Conservation (phyloP, 1,284 basidiomycete species). For the Naganishia cerealis region DNA sequence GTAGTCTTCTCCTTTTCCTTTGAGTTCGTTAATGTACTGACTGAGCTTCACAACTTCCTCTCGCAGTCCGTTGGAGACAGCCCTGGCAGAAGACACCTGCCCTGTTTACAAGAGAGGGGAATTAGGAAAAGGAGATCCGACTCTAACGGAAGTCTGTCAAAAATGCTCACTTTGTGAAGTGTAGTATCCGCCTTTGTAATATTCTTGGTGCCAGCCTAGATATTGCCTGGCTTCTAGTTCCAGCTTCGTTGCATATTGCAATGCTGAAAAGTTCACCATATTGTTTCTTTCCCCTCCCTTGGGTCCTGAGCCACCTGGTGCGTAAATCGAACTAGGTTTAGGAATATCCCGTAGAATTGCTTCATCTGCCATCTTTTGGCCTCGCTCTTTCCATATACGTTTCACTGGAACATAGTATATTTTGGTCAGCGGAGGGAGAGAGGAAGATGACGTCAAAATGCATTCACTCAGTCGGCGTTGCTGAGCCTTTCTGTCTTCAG, state of each 20-base stretch:
- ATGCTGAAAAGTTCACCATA: background rate
- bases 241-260: conserved; percentile 15
- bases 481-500: conserved; percentile 12
- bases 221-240: conserved; percentile 22
- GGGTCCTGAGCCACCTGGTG: conserved; percentile 2
- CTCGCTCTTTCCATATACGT: conserved; percentile 30
- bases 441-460: background rate
- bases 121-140: background rate
- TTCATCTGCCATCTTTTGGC: conserved; percentile 30
- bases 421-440: background rate
- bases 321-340: background rate
- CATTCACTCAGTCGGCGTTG: conserved; percentile 25
- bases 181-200: conserved; percentile 24
- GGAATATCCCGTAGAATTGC: conserved; percentile 15
- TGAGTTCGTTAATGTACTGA: conserved; percentile 4
- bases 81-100: background rate
- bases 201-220: conserved; percentile 30
- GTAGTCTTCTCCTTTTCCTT: background rate
- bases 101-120: background rate
- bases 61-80: background rate
- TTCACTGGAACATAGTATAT: conserved; percentile 1
- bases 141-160: too few relatives aligned
- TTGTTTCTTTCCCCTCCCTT: conserved; percentile 1
- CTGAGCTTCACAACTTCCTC: conserved; percentile 7
- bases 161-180: conserved; percentile 2